phyloP scores from a whole-genome alignment of 2,329 filamentous ascomycete genomes.

The Colletotrichum simmondsii region DNA sequence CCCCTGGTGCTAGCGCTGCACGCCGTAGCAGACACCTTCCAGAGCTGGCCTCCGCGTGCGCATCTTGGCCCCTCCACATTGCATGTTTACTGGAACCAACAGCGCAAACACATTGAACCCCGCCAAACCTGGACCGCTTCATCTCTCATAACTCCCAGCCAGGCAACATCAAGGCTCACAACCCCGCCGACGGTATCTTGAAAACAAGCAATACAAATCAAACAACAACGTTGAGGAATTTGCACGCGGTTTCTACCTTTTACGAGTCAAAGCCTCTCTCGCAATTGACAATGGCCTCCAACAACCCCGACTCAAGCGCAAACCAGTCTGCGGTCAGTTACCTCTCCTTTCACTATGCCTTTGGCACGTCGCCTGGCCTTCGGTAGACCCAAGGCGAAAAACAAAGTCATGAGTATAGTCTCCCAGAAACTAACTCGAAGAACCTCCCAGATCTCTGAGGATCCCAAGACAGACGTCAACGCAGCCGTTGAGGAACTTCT shows the following conservation, averaged over 20 bases:
- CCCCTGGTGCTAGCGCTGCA: not conserved
- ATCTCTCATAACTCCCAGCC: not conserved
- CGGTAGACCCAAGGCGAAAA: not conserved
- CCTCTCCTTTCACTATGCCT: not conserved
- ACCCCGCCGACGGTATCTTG: not conserved
- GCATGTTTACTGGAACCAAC: not conserved
- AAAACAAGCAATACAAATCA: no score
- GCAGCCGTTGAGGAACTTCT: slow-evolving; percentile 88
- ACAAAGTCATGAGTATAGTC: not conserved
- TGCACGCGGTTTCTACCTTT: not conserved
- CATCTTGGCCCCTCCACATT: not conserved
- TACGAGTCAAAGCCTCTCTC: not conserved
- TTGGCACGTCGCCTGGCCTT: not conserved
- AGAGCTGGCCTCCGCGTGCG: not conserved
- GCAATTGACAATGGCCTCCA: slow-evolving; percentile 47
- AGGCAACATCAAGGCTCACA: not conserved
- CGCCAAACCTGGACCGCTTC: slow-evolving; percentile 5
- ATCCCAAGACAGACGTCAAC: slow-evolving; percentile 71
- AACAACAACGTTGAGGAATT: not conserved
- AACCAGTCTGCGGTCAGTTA: slow-evolving; percentile 48
- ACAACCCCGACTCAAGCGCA: slow-evolving; percentile 47
- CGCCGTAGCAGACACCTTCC: not conserved
- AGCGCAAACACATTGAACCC: not conserved
- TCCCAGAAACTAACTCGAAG: not conserved
- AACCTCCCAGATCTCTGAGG: slow-evolving; percentile 50